Evolutionary conservation across 192 early-diverging fungal genomes (phyloP).

Genomic region (Mortierella antarctica): DNA sequence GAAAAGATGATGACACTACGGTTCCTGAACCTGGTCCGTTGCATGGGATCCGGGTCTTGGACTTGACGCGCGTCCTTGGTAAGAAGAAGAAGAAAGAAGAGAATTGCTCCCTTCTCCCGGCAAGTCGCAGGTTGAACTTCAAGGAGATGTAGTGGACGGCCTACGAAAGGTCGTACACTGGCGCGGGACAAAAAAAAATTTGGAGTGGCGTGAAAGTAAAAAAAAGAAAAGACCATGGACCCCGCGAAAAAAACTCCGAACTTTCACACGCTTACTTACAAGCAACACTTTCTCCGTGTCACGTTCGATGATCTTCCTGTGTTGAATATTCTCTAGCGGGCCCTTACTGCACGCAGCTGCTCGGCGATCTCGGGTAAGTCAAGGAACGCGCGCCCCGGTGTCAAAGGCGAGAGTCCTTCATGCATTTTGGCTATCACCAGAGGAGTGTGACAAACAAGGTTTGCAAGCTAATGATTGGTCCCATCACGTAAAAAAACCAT

Average conservation of each 20-base stretch:
- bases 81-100: constrained; percentile 9
- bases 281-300: too few species aligned
- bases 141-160: too few species aligned
- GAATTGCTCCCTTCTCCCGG: background rate
- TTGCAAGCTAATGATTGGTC: background rate
- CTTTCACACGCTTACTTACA: too few species aligned
- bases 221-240: too few species aligned
- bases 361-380: constrained; percentile 79
- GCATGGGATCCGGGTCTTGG: constrained; percentile 73
- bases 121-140: too few species aligned
- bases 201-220: too few species aligned
- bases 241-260: too few species aligned
- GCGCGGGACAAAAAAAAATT: too few species aligned
- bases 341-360: constrained; percentile 82
- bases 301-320: background rate
- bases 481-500: background rate
- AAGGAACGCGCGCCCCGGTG: background rate
- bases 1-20: background rate
- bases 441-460: background rate
- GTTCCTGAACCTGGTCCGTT: constrained; percentile 59
- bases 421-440: background rate
- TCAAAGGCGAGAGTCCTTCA: too few species aligned
- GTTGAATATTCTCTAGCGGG: constrained; percentile 60
- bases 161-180: too few species aligned
- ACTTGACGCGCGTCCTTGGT: constrained; percentile 78